Evolutionary conservation across 1,139 yeast genomes (phyloP).

Genomic region (Eremothecium gossypii): DNA sequence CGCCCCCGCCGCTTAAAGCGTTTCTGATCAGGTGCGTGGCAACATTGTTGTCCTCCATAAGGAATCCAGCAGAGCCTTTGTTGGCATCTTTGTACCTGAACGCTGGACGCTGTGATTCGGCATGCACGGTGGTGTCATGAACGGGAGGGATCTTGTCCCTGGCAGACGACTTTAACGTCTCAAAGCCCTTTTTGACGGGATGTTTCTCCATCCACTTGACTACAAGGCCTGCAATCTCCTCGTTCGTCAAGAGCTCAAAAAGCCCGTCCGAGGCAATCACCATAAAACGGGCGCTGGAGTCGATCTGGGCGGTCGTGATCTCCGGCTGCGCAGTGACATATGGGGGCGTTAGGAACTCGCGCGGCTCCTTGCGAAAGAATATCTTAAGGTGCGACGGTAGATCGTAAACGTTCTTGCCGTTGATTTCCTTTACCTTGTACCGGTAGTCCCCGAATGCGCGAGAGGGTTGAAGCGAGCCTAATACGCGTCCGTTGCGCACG

Average conservation of each 20-base stretch:
- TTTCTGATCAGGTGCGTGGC: slow-evolving; percentile 90
- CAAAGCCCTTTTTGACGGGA: slow-evolving; percentile 36
- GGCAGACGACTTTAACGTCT: slow-evolving; percentile 11
- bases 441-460: slow-evolving; percentile 97
- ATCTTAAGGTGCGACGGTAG: slow-evolving; percentile 74
- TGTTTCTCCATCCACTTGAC: slow-evolving; percentile 88
- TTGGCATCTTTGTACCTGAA: slow-evolving; percentile 35
- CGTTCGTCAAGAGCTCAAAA: slow-evolving; percentile 84
- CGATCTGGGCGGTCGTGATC: slow-evolving; percentile 69
- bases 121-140: slow-evolving; percentile 49
- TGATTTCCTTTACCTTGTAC: slow-evolving; percentile 63
- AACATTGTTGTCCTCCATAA: slow-evolving; percentile 74
- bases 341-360: slow-evolving; percentile 79
- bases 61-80: slow-evolving; percentile 36
- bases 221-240: slow-evolving; percentile 85
- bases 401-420: slow-evolving; percentile 37
- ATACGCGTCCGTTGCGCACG: slow-evolving; percentile 77
- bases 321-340: slow-evolving; percentile 97
- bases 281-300: slow-evolving; percentile 72
- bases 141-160: slow-evolving; percentile 56
- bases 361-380: slow-evolving; percentile 78
- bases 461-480: slow-evolving; percentile 93
- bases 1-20: slow-evolving; percentile 85
- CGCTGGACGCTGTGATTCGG: slow-evolving; percentile 50
- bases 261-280: slow-evolving; percentile 94